Conservation (phyloP, 2,329 filamentous ascomycete species). For the Pseudomassariella vexata region DNA sequence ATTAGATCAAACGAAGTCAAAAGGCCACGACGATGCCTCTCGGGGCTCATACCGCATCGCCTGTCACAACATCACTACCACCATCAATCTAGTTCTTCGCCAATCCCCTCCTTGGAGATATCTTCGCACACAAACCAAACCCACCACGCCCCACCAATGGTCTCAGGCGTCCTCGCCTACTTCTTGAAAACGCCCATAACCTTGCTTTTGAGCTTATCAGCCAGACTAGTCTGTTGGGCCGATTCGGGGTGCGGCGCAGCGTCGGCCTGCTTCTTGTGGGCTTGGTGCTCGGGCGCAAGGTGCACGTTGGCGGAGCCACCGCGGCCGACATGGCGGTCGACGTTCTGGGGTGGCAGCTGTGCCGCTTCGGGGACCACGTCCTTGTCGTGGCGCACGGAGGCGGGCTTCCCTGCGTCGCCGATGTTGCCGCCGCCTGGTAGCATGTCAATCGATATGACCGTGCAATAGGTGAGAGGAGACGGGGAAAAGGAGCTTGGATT, state of each 20-base stretch:
- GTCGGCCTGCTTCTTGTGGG: conserved; percentile 16
- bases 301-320: conserved; percentile 56
- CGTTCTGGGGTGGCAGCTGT: conserved; percentile 38
- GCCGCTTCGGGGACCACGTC: conserved; percentile 49
- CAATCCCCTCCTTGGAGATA: too few relatives aligned
- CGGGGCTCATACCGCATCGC: too few relatives aligned
- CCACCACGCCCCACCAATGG: too few relatives aligned
- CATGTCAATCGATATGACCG: too few relatives aligned
- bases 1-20: too few relatives aligned
- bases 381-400: conserved; percentile 39
- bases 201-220: conserved; percentile 54
- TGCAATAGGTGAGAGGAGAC: too few relatives aligned
- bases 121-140: too few relatives aligned
- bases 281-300: conserved; percentile 20
- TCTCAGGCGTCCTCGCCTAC: too few relatives aligned
- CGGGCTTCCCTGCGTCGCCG: conserved; percentile 36
- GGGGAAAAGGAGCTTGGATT: too few relatives aligned
- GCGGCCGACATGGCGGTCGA: conserved; percentile 52
- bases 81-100: too few relatives aligned
- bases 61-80: too few relatives aligned
- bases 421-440: conserved; percentile 52
- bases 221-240: conserved; percentile 34
- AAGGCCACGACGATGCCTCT: too few relatives aligned
- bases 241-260: conserved; percentile 22
- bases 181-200: conserved; percentile 46